Conservation (phyloP, 257 asterid genomes). For the Jacaranda copaia region DNA sequence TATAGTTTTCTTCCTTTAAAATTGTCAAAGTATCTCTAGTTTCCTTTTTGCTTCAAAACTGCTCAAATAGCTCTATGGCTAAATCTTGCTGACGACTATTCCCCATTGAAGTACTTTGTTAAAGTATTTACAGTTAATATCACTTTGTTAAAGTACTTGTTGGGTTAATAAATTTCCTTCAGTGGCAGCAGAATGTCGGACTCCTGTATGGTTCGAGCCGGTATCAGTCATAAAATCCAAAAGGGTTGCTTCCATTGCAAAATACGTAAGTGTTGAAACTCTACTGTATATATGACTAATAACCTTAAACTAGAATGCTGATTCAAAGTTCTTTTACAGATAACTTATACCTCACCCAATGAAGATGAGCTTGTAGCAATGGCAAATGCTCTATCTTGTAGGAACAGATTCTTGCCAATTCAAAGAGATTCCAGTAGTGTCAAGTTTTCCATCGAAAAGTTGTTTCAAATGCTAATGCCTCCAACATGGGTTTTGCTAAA, state of each 20-base stretch:
- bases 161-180: constrained; percentile 38
- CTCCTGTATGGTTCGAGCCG: constrained; percentile 94
- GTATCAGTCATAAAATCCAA: constrained; percentile 88
- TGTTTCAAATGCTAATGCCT: constrained; percentile 79
- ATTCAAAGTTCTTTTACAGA: constrained; percentile 49
- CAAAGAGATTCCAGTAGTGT: constrained; percentile 38
- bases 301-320: neutral
- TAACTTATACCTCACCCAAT: constrained; percentile 87
- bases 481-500: constrained; percentile 76
- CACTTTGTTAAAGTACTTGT: constrained; percentile 28
- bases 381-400: constrained; percentile 78
- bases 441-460: constrained; percentile 45
- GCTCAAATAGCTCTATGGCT: no score
- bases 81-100: no score
- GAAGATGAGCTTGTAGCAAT: constrained; percentile 93
- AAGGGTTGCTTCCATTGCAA: constrained; percentile 75
- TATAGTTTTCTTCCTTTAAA: no score
- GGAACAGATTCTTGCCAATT: constrained; percentile 54
- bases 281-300: neutral
- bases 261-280: constrained; percentile 63
- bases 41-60: no score
- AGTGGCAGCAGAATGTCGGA: constrained; percentile 80
- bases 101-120: no score
- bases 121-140: constrained; percentile 3
- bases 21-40: no score